Conservation (phyloP, 306 rosid genomes). For the Quercus berberidifolia region DNA sequence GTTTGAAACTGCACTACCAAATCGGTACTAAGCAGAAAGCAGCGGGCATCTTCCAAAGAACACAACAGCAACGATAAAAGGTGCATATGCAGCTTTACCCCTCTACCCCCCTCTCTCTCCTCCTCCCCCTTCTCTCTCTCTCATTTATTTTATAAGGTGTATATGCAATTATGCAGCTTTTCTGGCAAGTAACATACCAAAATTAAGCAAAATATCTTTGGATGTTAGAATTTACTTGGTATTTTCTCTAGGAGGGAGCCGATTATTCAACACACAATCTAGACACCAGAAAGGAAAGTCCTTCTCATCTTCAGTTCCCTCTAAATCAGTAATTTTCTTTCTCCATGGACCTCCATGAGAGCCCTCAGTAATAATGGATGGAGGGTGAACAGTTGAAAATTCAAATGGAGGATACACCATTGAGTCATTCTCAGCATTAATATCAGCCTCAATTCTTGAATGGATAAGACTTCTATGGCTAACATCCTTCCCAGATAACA, state of each 20-base stretch:
- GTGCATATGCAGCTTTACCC: background rate
- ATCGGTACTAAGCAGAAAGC: background rate
- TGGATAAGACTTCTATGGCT: slow-evolving; percentile 68
- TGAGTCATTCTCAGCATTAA: slow-evolving; percentile 73
- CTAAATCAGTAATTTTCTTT: slow-evolving; percentile 79
- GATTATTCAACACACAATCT: slow-evolving; percentile 83
- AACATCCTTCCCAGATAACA: slow-evolving; percentile 72
- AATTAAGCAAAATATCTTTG: slow-evolving; percentile 5
- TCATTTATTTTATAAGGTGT: too few species aligned
- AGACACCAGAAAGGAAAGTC: slow-evolving; percentile 97
- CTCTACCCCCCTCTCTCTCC: too few species aligned
- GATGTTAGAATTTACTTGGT: slow-evolving; percentile 63
- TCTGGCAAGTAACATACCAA: background rate
- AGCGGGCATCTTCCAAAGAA: background rate
- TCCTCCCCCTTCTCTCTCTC: too few species aligned
- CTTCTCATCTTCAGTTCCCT: slow-evolving; percentile 93
- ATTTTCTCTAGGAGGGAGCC: slow-evolving; percentile 90
- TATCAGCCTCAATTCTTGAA: slow-evolving; percentile 77
- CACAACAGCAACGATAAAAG: background rate
- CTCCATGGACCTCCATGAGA: slow-evolving; percentile 98
- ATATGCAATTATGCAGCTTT: background rate
- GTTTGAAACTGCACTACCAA: too few species aligned
- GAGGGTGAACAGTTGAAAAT: slow-evolving; percentile 78
- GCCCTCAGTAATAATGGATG: slow-evolving; percentile 94
- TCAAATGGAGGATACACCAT: slow-evolving; percentile 91